Base-by-base conservation (phyloP, 306 rosid genomes). In the Luffa aegyptiaca region DNA sequence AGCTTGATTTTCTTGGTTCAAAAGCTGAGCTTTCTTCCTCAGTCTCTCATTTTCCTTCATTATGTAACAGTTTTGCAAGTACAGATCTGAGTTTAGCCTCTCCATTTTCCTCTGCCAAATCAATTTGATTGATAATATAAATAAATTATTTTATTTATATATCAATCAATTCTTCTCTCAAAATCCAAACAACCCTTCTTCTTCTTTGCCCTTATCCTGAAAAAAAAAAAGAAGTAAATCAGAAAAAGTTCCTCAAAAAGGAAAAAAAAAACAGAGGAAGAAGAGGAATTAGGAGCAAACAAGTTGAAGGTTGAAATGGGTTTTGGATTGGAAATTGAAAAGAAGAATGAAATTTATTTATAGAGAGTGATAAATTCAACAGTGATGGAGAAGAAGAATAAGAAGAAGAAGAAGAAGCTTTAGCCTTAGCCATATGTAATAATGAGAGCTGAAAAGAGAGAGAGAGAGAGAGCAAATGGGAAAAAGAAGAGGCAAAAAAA, bases 1-100 rank as follows among this genome's bases (percentile, higher is more conserved):
- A 5, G 81, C 91, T 57, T 96, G 99, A 79, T 96, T 96, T 92
- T 96, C 99, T 82, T 96, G 97, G 84, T 96, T 93, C 70, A 96
- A 90, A 84, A 93, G 77, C 82, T 93, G 97, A 1, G 99, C 99
- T 62, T 96, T 96, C 96, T 96, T 96, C 93, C 98, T 91, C 10
- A 96, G 86, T 84, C 86, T 91, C 81, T 96, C 99, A 51, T 96
- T 96, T 87, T 96, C 99, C 64, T 91, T 87, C 98, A 93, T 88
- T 88, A 96, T 96, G 94, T 89, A 90, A 84, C 96, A 92, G 96
- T 96, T 96, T 81, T 96, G 93, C 86, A 96, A 76, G 84, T 88
- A 92, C 82, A 96, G 90, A 88, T 96, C 91, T 64, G 99, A 93
- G 96, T 96, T 96, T 82, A 96, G 82, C 77, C 96, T 90, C 63